phyloP scores from a whole-genome alignment of 345 rosid genomes.

The Salix arbutifolia region DNA sequence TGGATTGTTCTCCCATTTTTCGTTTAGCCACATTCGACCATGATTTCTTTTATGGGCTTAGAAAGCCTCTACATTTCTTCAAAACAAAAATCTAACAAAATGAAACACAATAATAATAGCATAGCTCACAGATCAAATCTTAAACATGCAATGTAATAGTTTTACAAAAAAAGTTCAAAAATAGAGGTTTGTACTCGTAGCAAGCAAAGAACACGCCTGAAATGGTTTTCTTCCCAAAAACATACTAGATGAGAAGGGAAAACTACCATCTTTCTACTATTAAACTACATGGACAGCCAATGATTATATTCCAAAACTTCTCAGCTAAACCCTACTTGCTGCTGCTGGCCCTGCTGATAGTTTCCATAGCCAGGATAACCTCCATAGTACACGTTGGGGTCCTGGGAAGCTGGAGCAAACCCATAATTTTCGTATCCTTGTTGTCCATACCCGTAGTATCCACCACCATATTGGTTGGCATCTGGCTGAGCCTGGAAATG shows the following conservation, averaged over 20 bases:
- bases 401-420: conserved; percentile 65
- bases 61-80: no score
- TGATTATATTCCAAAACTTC: background rate
- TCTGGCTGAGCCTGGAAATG: conserved; percentile 51
- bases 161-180: background rate
- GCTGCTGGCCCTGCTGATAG: conserved; percentile 57
- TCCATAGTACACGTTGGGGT: conserved; percentile 80
- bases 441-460: conserved; percentile 58
- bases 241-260: background rate
- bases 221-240: conserved; percentile 11
- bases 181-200: background rate
- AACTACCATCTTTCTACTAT: background rate
- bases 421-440: conserved; percentile 80
- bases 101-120: no score
- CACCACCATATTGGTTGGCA: conserved; percentile 53
- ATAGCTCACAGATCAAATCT: no score
- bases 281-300: background rate
- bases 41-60: no score
- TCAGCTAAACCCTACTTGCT: conserved; percentile 67
- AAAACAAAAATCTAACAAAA: no score
- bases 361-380: conserved; percentile 71
- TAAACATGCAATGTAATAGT: no score
- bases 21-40: no score
- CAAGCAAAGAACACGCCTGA: conserved; percentile 15
- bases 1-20: no score